Base-by-base conservation (phyloP, 75 land plant species). In the Selaginella tamariscina region DNA sequence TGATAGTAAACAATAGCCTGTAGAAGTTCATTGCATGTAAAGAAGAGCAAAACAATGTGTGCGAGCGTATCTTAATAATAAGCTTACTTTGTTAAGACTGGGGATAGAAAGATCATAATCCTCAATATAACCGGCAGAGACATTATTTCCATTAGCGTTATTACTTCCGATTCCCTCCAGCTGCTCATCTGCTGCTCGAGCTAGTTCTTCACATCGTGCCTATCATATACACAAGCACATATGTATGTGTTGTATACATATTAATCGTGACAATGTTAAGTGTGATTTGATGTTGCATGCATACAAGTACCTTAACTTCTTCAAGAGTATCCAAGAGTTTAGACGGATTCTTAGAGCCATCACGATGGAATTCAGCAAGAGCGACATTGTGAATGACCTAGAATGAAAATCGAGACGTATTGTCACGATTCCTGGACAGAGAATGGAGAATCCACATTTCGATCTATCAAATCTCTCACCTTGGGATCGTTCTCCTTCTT, bases 381-480 rank as follows among this genome's bases (percentile, higher is more conserved):
- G 88, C 87, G 75, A 95, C 82, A 64, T 95, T 91, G 68, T 95
- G 99, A 56, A 76, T 82, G 44, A 95, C 80, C 99, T 95, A 84
- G 21, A 18, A 75, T 26, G 24, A n/a, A 23, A 56, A 28, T n/a
- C n/a, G n/a, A n/a, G n/a, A n/a, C n/a, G n/a, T n/a, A n/a, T n/a
- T n/a, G n/a, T n/a, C n/a, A n/a, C n/a, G n/a, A n/a, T n/a, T n/a
- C n/a, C n/a, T n/a, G n/a, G n/a, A n/a, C n/a, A 65, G 55, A 32
- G 23, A 69, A 13, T 11, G 18, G 21, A 5, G 62, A 8, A 8
- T 59, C 26, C 23, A 59, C n/a, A 59, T 2, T 9, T 26, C 23
- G 23, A 59, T 59, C 23, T 2, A 8, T 18, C 30, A 44, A 24
- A 26, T 26, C 13, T 1, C 65, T 15, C 11, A 88, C 97, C 97